A percentile compares a stretch with the other conserved stretches of the same genome.
Conservation (phyloP, 768 basidiomycete genomes). For the Leccinum arenicola region DNA sequence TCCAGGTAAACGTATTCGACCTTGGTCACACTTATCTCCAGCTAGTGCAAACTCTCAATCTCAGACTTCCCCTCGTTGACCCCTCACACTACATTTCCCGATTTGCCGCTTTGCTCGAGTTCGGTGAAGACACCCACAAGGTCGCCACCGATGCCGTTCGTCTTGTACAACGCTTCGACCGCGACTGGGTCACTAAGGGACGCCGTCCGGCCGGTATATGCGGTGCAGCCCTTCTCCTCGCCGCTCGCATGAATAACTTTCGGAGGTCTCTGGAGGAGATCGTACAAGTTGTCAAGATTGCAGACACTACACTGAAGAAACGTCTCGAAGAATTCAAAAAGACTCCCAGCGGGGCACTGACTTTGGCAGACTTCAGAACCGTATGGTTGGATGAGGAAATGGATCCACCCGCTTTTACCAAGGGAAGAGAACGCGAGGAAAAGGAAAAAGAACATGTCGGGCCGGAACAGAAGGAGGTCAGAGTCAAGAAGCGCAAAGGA, state of each 20-base stretch:
- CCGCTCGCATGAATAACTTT: constrained; percentile 98
- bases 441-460: constrained; percentile 44
- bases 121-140: constrained; percentile 89
- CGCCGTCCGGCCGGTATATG: constrained; percentile 96
- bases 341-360: constrained; percentile 82
- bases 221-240: constrained; percentile 91
- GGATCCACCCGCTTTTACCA: constrained; percentile 88
- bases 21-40: constrained; percentile 96
- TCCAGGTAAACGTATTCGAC: constrained; percentile 93
- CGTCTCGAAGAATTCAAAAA: constrained; percentile 92
- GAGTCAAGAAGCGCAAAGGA: constrained; percentile 32
- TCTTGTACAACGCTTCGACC: constrained; percentile 89
- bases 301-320: constrained; percentile 92
- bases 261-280: constrained; percentile 91
- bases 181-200: constrained; percentile 97
- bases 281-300: constrained; percentile 98
- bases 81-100: constrained; percentile 96
- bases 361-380: constrained; percentile 84
- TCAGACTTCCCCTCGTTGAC: constrained; percentile 86
- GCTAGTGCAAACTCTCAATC: constrained; percentile 82
- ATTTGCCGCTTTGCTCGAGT: constrained; percentile 92
- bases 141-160: constrained; percentile 93
- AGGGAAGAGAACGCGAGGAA: constrained; percentile 70
- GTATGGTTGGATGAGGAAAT: constrained; percentile 91
- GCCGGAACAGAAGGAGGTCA: constrained; percentile 27